Evolutionary conservation across 2,329 filamentous ascomycete species (phyloP), one percentile per base, ranked within the genome.

Genomic region (Fusarium ambrosium): DNA sequence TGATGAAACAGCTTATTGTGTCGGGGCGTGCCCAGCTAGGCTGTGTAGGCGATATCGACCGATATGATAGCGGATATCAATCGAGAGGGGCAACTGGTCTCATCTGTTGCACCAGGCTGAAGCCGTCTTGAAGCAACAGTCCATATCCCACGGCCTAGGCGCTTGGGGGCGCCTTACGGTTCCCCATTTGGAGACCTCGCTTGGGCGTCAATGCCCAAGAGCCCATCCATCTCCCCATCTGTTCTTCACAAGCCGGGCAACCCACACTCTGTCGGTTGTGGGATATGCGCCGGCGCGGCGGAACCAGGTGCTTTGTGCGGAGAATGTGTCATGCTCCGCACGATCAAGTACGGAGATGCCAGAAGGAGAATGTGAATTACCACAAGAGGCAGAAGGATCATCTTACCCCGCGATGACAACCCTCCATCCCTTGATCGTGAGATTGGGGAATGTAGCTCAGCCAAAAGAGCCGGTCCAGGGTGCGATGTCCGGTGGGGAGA

Each of bases 261-360:
- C 62, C 48, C 60, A 63, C 61, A 34, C 56, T 59, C 62, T 64
- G 41, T 67, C 62, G 60, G 53, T 64, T 22, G 41, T 66, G 59
- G 60, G 43, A 64, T 62, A 62, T 64, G 53, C 56, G 39, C 53
- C 65, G 67, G 64, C 20, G 68, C 66, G 64, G 62, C 41, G 58
- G 66, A 56, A 53, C 59, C 66, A 69, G 41, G 65, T 64, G 41
- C 58, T 64, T 61, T 64, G 63, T 65, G 20, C 69, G 75, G 64
- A 62, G 66, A 61, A 68, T 62, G 58, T 48, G 32, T 48, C 56
- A 34, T 66, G 69, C 34, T 73, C 55, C 62, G 68, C 67, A 68
- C 60, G 41, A 66, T 39, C 32, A 59, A 48, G 18, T 16, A 70
- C 55, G 67, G 69, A 66, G 61, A 68, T 75, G 20, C 68, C 68